Evolutionary conservation across 495 filamentous ascomycete genomes (phyloP), one percentile per base, ranked within the genome.

Genomic region (Chlorociboria aeruginascens): DNA sequence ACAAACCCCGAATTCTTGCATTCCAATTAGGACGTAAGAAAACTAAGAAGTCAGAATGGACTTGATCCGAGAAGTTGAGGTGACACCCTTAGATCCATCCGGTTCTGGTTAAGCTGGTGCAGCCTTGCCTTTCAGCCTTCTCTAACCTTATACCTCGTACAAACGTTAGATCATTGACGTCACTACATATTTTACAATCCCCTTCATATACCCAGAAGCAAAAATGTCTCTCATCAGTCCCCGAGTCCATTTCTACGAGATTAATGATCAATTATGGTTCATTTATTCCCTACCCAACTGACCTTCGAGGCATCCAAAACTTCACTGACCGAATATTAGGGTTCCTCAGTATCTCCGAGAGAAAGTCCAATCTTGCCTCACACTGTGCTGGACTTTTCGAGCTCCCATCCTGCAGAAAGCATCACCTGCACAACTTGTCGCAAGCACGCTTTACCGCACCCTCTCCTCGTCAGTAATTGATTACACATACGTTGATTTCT

Each of bases 401-500:
- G 55, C 69, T 17, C 70, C 72, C 28, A 10, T 69, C 33, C 53
- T 75, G 7, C 73, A 77, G 52, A 43, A 50, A 25, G 54, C 54
- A 48, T 72, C 68, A 39, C 69, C 73, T 7, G 71, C 71, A 34
- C 59, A 56, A 2, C 51, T 70, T 32, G 70, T 69, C 11, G 70
- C 72, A 49, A 59, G 63, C 44, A 63, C 74, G 33, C 66, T 82
- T 20, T 62, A 65, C 12, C 54, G 51, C 43, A 63, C 62, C 40
- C 72, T 74, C 28, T 66, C 52, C 28, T 20, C 39, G 30, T 56
- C 63, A 34, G 55, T 68, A 1, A 66, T 64, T 29, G 66, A 55
- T 7, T 72, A 77, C 56, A 72, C 71, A 13, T 76, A 83, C 48
- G 73, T 86, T 44, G 84, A 89, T 62, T 81, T 86, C 62, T 85